phyloP scores from a whole-genome alignment of 805 yeast species.

The Candida arabinofermentans region DNA sequence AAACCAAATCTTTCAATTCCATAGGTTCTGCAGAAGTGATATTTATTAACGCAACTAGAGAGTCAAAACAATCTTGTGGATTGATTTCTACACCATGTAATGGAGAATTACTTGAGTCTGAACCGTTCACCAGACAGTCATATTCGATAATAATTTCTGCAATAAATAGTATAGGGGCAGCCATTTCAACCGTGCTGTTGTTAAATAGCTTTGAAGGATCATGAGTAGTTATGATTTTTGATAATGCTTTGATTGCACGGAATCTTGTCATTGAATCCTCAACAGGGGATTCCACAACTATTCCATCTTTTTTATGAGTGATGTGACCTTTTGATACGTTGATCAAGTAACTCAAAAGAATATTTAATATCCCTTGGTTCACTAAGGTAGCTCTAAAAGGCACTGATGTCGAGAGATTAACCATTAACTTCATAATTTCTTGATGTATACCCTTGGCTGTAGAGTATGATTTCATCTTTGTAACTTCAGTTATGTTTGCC shows the following conservation, averaged over 20 bases:
- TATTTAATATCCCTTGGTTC: constrained; percentile 42
- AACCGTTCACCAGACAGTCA: constrained; percentile 20
- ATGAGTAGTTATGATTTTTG: constrained; percentile 40
- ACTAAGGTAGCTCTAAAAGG: constrained; percentile 34
- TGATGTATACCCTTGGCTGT: constrained; percentile 22
- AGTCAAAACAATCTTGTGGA: constrained; percentile 37
- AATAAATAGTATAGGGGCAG: constrained; percentile 45
- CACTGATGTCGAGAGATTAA: constrained; percentile 31
- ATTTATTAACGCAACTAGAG: constrained; percentile 48
- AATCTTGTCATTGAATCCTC: constrained; percentile 24
- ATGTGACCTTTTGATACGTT: constrained; percentile 24
- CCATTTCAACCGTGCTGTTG: constrained; percentile 31
- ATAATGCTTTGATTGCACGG: constrained; percentile 38
- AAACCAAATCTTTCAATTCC: constrained; percentile 32
- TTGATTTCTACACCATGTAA: constrained; percentile 20
- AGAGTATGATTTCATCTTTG: constrained; percentile 8
- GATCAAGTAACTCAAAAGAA: constrained; percentile 37
- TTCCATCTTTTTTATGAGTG: constrained; percentile 17
- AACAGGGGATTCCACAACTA: constrained; percentile 22
- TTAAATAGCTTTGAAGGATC: constrained; percentile 40
- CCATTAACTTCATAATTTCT: constrained; percentile 33
- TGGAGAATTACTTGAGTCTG: constrained; percentile 16
- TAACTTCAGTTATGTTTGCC: constrained; percentile 11
- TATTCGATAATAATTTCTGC: constrained; percentile 44
- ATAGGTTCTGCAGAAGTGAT: constrained; percentile 37